phyloP scores from a whole-genome alignment of 2,329 filamentous ascomycete genomes.

The Ascochyta fabae region DNA sequence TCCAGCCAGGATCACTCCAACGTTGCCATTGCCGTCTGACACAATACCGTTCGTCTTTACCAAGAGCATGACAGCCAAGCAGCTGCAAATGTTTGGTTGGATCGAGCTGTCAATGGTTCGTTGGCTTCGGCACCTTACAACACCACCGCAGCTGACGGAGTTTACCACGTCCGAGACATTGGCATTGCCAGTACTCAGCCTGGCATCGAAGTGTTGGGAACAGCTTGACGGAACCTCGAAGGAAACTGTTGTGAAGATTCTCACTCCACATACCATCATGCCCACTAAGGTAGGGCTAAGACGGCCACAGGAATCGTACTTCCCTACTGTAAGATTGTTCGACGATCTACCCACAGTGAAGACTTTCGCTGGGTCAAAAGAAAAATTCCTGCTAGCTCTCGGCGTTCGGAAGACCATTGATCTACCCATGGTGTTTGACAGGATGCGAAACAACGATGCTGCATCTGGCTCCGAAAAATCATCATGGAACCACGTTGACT shows the following conservation, averaged over 20 bases:
- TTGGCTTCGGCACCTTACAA: conserved; percentile 79
- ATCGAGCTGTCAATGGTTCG: conserved; percentile 80
- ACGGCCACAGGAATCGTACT: conserved; percentile 85
- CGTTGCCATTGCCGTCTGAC: conserved; percentile 77
- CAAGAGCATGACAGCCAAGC: conserved; percentile 66
- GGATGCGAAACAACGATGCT: conserved; percentile 71
- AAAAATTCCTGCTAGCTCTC: conserved; percentile 82
- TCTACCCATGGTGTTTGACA: conserved; percentile 88
- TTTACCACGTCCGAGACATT: conserved; percentile 76
- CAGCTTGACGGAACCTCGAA: conserved; percentile 72
- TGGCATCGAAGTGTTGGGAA: conserved; percentile 92
- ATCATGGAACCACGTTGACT: conserved; percentile 89
- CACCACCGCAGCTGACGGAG: conserved; percentile 64
- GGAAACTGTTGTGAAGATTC: conserved; percentile 66
- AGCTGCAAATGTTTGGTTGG: conserved; percentile 86
- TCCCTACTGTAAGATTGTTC: conserved; percentile 91
- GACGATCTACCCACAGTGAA: conserved; percentile 87
- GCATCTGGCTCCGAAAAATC: conserved; percentile 57
- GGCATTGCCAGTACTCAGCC: conserved; percentile 74
- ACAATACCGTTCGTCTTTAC: conserved; percentile 89
- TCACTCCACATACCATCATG: conserved; percentile 76
- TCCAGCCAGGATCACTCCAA: conserved; percentile 78
- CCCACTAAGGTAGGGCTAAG: conserved; percentile 92
- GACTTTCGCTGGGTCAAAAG: conserved; percentile 77
- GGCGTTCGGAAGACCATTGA: conserved; percentile 96